Percentiles rank a stretch among this genome's conserved stretches.
Evolutionary conservation across 1,284 basidiomycete species (phyloP).

Genomic region (Irpex sp.): DNA sequence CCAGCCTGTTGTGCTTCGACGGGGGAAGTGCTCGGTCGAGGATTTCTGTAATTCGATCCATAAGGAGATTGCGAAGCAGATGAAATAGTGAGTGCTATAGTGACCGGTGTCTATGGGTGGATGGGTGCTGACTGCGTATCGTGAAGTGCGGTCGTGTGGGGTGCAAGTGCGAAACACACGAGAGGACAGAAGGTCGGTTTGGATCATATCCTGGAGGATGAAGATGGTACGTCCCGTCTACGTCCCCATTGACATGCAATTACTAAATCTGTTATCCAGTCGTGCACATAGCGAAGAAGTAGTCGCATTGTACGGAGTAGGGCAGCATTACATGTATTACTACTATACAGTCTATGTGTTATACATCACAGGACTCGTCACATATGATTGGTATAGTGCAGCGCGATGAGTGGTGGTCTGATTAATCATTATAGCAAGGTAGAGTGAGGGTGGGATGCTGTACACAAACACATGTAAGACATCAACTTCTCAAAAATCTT

Average conservation of each 20-base stretch:
- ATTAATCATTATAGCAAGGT: no score
- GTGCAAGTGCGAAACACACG: conserved; percentile 92
- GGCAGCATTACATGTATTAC: neutral
- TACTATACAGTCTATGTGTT: neutral
- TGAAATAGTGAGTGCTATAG: conserved; percentile 71
- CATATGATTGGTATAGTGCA: neutral
- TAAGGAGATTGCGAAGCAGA: conserved; percentile 90
- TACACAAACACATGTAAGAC: no score
- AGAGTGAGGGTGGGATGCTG: no score
- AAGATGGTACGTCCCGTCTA: conserved; percentile 61
- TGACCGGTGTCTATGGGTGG: neutral
- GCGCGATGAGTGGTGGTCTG: no score
- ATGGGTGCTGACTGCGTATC: no score
- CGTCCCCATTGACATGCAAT: no score
- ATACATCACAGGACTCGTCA: neutral
- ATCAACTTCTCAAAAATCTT: conserved; percentile 31
- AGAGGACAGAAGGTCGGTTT: conserved; percentile 95
- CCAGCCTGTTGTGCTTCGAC: conserved; percentile 75
- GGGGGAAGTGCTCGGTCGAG: conserved; percentile 75
- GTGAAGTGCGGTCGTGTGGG: conserved; percentile 91
- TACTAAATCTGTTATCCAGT: conserved; percentile 42
- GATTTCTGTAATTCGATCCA: conserved; percentile 92
- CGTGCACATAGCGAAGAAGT: conserved; percentile 82
- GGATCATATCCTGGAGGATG: conserved; percentile 86
- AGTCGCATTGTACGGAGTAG: conserved; percentile 17